These are phyloP conservation scores for Pythium periplocum DNA, from an alignment of 352 stramenopile species.

Conservation along the genomic window DNA sequence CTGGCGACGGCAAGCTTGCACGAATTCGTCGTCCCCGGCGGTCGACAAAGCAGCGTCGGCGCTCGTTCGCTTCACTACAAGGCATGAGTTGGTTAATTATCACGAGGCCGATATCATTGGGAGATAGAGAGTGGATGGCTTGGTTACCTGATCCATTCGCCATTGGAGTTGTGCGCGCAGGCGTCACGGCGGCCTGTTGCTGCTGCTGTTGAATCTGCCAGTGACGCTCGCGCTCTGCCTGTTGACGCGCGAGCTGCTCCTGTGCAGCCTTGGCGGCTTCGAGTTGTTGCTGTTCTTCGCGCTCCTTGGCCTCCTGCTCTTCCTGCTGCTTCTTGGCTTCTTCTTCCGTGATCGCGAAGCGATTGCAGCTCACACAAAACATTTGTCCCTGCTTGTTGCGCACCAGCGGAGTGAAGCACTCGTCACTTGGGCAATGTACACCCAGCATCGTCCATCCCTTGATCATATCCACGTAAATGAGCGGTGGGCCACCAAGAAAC, in stretches of 20 bases:
- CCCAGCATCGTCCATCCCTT: constrained; percentile 78
- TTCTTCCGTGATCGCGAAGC: constrained; percentile 72
- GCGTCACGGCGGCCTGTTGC: constrained; percentile 1
- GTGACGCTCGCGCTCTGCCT: constrained; percentile 15
- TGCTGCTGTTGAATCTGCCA: neutral
- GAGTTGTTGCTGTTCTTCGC: constrained; percentile 19
- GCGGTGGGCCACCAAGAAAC: neutral
- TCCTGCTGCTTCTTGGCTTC: constrained; percentile 51
- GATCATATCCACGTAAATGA: neutral
- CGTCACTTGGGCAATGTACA: constrained; percentile 50
- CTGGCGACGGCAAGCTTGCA: constrained; percentile 45
- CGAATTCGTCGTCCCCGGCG: constrained; percentile 26
- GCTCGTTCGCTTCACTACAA: constrained; percentile 48
- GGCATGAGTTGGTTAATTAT: neutral
- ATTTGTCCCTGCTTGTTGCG: constrained; percentile 74
- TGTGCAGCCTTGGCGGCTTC: constrained; percentile 21
- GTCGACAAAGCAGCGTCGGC: constrained; percentile 16
- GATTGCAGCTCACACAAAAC: constrained; percentile 73
- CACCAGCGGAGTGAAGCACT: constrained; percentile 78
- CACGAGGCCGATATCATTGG: no score
- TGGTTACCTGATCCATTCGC: constrained; percentile 23
- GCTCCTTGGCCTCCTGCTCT: constrained; percentile 26
- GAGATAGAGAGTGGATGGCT: no score
- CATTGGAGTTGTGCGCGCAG: neutral
- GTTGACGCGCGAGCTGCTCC: constrained; percentile 21